Evolutionary conservation across 164 flowering plant species (phyloP).

Genomic region (Cinnamomum chago): DNA sequence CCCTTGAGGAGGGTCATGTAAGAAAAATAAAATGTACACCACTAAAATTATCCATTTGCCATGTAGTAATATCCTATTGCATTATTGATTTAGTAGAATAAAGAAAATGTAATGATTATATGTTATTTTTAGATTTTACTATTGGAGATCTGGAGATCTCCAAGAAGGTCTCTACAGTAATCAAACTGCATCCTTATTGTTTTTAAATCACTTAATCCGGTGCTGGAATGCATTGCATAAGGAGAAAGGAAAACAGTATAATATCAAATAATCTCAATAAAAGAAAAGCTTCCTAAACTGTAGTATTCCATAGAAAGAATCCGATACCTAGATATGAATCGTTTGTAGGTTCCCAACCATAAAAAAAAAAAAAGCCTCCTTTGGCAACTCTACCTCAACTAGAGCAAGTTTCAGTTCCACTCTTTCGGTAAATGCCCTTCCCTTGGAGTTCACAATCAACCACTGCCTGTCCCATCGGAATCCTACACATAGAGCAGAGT

Average conservation of each 20-base stretch:
- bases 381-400: constrained; percentile 60
- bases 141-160: too few relatives aligned
- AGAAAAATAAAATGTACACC: too few relatives aligned
- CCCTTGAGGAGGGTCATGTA: too few relatives aligned
- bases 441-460: constrained; percentile 65
- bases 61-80: too few relatives aligned
- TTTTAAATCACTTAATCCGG: not conserved
- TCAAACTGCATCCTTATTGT: not conserved
- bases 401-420: constrained; percentile 84
- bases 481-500: constrained; percentile 3
- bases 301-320: not conserved
- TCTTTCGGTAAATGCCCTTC: constrained; percentile 82
- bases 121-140: too few relatives aligned
- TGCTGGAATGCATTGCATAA: not conserved
- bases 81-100: too few relatives aligned
- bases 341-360: constrained; percentile 62
- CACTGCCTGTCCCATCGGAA: constrained; percentile 96
- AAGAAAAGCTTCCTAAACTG: not conserved
- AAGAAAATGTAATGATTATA: too few relatives aligned
- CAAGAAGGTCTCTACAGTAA: not conserved
- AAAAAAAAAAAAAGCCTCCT: constrained; percentile 71
- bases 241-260: not conserved
- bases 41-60: too few relatives aligned
- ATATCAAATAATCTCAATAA: not conserved
- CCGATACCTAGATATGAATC: constrained; percentile 55